Evolutionary conservation across 2,329 filamentous ascomycete genomes (phyloP).

Genomic region (Fusarium clavum): DNA sequence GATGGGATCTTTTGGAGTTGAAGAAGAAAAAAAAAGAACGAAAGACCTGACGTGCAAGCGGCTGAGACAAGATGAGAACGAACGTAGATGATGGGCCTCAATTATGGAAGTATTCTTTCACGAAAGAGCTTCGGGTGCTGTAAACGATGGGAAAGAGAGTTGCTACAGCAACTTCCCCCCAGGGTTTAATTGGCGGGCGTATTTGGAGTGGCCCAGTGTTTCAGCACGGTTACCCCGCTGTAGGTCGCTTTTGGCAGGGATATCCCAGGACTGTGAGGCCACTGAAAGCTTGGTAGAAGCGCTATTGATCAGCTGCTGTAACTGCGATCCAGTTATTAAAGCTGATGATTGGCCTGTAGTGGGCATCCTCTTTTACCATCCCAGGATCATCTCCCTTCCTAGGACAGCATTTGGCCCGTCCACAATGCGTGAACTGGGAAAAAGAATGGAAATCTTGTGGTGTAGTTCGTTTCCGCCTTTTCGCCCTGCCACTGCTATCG

Average conservation of each 20-base stretch:
- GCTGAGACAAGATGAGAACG: constrained; percentile 42
- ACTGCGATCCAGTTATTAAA: constrained; percentile 18
- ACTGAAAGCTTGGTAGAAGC: constrained; percentile 37
- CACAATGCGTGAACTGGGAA: constrained; percentile 28
- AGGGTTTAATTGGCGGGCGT: constrained; percentile 36
- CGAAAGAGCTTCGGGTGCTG: constrained; percentile 18
- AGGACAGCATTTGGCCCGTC: constrained; percentile 35
- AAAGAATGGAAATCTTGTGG: constrained; percentile 20
- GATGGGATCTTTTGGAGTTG: constrained; percentile 18
- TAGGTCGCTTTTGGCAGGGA: constrained; percentile 37
- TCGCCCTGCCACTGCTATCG: constrained; percentile 14
- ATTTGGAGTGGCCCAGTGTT: constrained; percentile 40
- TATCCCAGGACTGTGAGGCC: constrained; percentile 29
- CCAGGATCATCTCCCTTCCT: constrained; percentile 18
- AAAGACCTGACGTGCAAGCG: constrained; percentile 26
- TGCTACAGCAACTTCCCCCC: constrained; percentile 41
- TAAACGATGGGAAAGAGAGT: constrained; percentile 28
- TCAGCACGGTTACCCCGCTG: constrained; percentile 45
- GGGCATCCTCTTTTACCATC: constrained; percentile 8
- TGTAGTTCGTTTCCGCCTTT: constrained; percentile 20
- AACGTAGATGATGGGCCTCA: constrained; percentile 21
- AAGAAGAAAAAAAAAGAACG: constrained; percentile 27
- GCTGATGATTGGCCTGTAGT: constrained; percentile 22
- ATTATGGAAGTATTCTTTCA: constrained; percentile 41
- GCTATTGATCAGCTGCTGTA: constrained; percentile 34